Base-by-base conservation (phyloP, 1,284 basidiomycete species). In the Irpex rosettiformis region DNA sequence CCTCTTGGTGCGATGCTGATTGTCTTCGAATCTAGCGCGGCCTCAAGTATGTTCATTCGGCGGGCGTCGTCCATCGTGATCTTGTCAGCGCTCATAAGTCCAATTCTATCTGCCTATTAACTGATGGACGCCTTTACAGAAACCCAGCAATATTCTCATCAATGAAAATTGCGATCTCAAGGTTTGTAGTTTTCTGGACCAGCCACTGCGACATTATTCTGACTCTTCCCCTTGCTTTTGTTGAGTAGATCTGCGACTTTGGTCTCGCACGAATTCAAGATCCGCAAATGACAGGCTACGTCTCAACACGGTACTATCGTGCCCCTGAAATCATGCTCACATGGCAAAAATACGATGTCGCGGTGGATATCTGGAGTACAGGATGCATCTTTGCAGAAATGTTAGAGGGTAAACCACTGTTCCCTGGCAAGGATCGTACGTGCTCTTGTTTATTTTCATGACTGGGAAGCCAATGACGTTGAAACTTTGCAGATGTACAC, bases 301-400 rank as follows among this genome's bases (percentile, higher is more conserved):
- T 99, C 64, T 98, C 96, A 62, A 99, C 96, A 59, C 84, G 97
- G 67, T 99, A 99, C 78, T 99, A 99, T 76, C 91, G 97, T 57
- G 97, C 96, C 3, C 96, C 96, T 5, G 96, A 99, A 76, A 99
- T 99, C 79, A 99, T 99, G 97, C 84, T 99, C 71, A 99, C 96
- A 51, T 99, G 97, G 97, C 96, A 99, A 75, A 99, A 99, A 79
- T 99, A 99, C 79, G 97, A 99, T 73, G 96, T 98, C 58, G 97
- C 95, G 64, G 96, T 98, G 62, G 96, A 98, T 72, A 96, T 99
- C 69, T 99, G 96, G 96, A 96, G 93, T 70, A 95, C 96, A 13
- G 96, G 96, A 10, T 99, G 97, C 79, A 99, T 99, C 75, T 98
- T 99, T 71, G 97, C 97, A 3, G 96, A 99, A 79, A 99, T 99